These are phyloP conservation scores for Magnusiomyces fungicola DNA, from an alignment of 1,139 yeast genomes.

Conservation along the genomic window DNA sequence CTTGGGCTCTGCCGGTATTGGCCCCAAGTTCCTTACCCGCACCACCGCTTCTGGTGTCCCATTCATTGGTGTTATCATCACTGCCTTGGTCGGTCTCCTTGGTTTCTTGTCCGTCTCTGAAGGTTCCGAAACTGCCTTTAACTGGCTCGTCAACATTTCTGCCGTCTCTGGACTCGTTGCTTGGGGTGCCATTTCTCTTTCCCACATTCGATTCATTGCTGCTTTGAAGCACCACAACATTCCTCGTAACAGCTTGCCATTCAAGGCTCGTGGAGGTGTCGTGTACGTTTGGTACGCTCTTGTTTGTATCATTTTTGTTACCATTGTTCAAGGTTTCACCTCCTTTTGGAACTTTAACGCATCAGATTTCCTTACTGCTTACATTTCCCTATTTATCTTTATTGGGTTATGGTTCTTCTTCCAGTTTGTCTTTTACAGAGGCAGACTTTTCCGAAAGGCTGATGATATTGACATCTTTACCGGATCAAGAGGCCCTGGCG, in stretches of 20 bases:
- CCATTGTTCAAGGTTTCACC: slow-evolving; percentile 63
- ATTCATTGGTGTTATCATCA: slow-evolving; percentile 38
- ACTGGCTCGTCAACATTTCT: slow-evolving; percentile 61
- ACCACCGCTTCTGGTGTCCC: slow-evolving; percentile 44
- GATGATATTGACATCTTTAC: slow-evolving; percentile 70
- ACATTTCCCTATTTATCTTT: slow-evolving; percentile 57
- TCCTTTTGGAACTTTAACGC: slow-evolving; percentile 54
- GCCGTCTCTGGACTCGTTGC: slow-evolving; percentile 51
- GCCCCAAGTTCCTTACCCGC: slow-evolving; percentile 41
- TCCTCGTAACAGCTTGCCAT: slow-evolving; percentile 19
- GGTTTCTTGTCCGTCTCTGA: slow-evolving; percentile 52
- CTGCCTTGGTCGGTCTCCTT: slow-evolving; percentile 46
- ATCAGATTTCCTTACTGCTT: slow-evolving; percentile 57
- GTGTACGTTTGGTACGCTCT: slow-evolving; percentile 41
- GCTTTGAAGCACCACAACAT: slow-evolving; percentile 48
- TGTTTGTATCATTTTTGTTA: slow-evolving; percentile 46
- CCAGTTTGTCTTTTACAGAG: slow-evolving; percentile 32
- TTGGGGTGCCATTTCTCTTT: slow-evolving; percentile 49
- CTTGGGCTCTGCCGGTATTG: slow-evolving; percentile 43
- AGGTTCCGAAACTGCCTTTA: slow-evolving; percentile 47
- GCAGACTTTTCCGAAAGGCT: slow-evolving; percentile 27
- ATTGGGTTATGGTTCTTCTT: slow-evolving; percentile 48
- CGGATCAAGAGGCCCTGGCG: slow-evolving; percentile 56
- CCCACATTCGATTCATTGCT: slow-evolving; percentile 44
- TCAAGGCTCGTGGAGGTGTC: slow-evolving; percentile 41